These are phyloP conservation scores for Neurospora cerealis DNA, from an alignment of 495 filamentous ascomycete genomes.

Conservation along the genomic window DNA sequence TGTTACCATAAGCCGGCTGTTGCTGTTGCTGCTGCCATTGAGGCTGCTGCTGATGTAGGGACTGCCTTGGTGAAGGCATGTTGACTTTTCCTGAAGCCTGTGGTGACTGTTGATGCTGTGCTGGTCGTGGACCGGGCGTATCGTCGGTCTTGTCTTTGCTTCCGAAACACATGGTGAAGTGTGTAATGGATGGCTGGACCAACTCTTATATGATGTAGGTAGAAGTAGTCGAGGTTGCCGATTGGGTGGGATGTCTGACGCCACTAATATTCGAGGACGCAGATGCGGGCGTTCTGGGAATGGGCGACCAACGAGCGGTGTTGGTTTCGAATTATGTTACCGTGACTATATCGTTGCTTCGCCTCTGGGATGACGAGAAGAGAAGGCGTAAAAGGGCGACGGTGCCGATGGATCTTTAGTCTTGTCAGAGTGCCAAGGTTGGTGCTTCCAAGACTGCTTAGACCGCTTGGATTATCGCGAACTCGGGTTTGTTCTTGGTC, in stretches of 20 bases:
- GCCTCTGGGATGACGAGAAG: not conserved
- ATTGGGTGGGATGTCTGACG: not conserved
- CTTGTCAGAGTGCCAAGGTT: not conserved
- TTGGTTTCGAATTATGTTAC: not conserved
- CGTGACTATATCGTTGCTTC: not conserved
- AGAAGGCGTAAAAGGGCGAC: not conserved
- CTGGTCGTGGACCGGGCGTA: constrained; percentile 11
- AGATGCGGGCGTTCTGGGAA: not conserved
- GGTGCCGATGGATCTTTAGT: not conserved
- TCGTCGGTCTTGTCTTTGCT: constrained; percentile 25
- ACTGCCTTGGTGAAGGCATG: constrained; percentile 3
- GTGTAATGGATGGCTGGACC: not conserved
- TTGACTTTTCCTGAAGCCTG: constrained; percentile 9
- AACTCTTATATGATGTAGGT: not conserved
- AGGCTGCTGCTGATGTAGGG: constrained; percentile 2
- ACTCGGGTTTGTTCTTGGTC: no score
- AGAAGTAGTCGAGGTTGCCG: not conserved
- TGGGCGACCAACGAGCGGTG: not conserved
- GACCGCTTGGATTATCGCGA: no score
- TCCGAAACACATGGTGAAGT: constrained; percentile 35
- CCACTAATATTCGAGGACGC: not conserved
- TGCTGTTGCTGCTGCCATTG: constrained; percentile 11
- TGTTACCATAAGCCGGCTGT: not conserved
- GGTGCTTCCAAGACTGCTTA: not conserved
- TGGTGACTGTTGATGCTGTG: constrained; percentile 16